Conservation (phyloP, 2,329 filamentous ascomycete genomes). For the Cytospora piceae region DNA sequence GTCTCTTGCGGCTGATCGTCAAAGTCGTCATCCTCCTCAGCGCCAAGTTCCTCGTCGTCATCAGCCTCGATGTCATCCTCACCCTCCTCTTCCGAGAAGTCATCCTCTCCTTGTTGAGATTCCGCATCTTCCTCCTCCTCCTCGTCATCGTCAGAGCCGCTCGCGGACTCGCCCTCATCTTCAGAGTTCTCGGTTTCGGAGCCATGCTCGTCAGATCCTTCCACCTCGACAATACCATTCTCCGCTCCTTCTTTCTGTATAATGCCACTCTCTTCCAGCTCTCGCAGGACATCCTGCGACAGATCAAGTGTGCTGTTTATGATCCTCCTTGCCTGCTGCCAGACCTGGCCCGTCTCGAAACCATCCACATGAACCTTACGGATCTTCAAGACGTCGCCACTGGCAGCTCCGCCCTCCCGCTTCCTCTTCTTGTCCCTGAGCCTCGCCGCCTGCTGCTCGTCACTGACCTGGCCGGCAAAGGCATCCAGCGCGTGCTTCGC, state of each 20-base stretch:
- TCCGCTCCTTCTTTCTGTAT: slow-evolving; percentile 8
- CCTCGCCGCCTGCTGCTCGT: slow-evolving; percentile 67
- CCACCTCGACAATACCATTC: slow-evolving; percentile 32
- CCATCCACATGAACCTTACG: slow-evolving; percentile 85
- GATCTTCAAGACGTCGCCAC: slow-evolving; percentile 67
- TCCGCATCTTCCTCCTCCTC: slow-evolving; percentile 40
- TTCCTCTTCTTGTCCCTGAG: slow-evolving; percentile 79
- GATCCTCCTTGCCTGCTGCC: slow-evolving; percentile 89
- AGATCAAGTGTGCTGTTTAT: slow-evolving; percentile 62
- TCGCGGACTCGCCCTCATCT: slow-evolving; percentile 23
- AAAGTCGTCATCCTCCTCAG: slow-evolving; percentile 47
- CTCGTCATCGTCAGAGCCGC: slow-evolving; percentile 42
- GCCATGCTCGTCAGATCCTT: slow-evolving; percentile 42
- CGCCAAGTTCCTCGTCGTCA: slow-evolving; percentile 37
- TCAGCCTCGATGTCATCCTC: slow-evolving; percentile 40
- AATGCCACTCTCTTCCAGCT: slow-evolving; percentile 49
- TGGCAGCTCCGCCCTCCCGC: slow-evolving; percentile 53
- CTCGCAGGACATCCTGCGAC: slow-evolving; percentile 51
- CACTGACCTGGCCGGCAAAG: slow-evolving; percentile 73
- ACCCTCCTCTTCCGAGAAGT: slow-evolving; percentile 36
- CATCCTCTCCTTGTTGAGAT: slow-evolving; percentile 34
- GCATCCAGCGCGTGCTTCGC: slow-evolving; percentile 82
- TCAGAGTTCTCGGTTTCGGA: slow-evolving; percentile 40
- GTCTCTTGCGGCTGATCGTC: slow-evolving; percentile 56
- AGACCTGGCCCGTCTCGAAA: slow-evolving; percentile 86